Conservation (phyloP, 1,284 basidiomycete genomes). For the Amylostereum chailletii region DNA sequence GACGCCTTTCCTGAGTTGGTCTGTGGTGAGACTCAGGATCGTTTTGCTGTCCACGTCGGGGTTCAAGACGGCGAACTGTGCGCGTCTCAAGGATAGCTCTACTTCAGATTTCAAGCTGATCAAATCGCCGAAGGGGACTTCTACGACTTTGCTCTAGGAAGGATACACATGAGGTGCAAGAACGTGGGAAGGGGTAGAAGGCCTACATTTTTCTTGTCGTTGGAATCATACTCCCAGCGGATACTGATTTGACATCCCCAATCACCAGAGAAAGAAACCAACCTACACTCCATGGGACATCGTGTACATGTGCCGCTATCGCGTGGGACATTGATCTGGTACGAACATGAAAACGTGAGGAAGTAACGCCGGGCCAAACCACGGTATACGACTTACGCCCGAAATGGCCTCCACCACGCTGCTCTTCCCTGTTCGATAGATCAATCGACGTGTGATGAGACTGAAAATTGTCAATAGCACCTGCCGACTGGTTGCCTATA, state of each 20-base stretch:
- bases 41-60: constrained; percentile 16
- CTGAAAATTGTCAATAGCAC: constrained; percentile 13
- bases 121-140: constrained; percentile 25
- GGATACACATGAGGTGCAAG: no score
- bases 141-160: constrained; percentile 18
- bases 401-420: constrained; percentile 32
- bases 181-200: no score
- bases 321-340: constrained; percentile 26
- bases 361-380: neutral
- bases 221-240: constrained; percentile 23
- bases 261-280: constrained; percentile 17
- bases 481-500: constrained; percentile 34
- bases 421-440: constrained; percentile 21
- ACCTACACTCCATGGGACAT: constrained; percentile 34
- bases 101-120: constrained; percentile 28
- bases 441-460: neutral
- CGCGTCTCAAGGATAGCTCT: constrained; percentile 31
- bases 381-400: constrained; percentile 17
- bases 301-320: constrained; percentile 32
- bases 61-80: constrained; percentile 36
- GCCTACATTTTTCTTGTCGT: constrained; percentile 5
- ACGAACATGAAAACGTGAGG: neutral
- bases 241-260: constrained; percentile 32
- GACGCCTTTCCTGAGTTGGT: constrained; percentile 12
- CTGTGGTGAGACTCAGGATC: constrained; percentile 18